A percentile compares a stretch with the other conserved stretches of the same genome.
These are phyloP conservation scores for Penicillium expansum DNA, from an alignment of 2,329 filamentous ascomycete species.

Conservation along the genomic window DNA sequence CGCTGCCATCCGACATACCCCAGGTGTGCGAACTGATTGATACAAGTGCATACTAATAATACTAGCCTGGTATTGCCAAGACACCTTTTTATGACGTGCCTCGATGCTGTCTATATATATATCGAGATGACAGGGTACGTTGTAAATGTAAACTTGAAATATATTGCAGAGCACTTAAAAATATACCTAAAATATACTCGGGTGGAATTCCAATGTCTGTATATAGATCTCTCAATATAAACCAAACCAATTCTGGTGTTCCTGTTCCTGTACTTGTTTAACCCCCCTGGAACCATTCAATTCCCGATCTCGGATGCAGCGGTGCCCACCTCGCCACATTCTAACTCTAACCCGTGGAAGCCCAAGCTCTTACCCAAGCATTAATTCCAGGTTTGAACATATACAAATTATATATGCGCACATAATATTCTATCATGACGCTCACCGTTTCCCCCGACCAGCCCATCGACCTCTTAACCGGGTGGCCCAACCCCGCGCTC, in stretches of 20 bases:
- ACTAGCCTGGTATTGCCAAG: constrained; percentile 1
- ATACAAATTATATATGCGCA: too few relatives aligned
- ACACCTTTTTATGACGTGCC: not conserved
- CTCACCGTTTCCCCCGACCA: constrained; percentile 7
- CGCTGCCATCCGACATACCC: not conserved
- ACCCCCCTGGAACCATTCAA: not conserved
- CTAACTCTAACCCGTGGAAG: not conserved
- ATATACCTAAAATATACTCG: not conserved
- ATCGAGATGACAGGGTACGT: not conserved
- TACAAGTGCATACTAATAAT: not conserved
- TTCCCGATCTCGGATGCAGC: constrained; percentile 11
- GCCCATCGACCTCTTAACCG: constrained; percentile 45
- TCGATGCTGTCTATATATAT: not conserved
- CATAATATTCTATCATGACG: constrained; percentile 5
- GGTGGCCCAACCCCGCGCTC: constrained; percentile 55
- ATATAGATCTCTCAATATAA: not conserved
- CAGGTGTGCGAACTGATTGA: not conserved
- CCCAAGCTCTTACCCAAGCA: not conserved
- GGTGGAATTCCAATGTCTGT: not conserved
- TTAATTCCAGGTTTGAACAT: too few relatives aligned
- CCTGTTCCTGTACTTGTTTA: not conserved
- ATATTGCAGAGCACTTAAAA: not conserved
- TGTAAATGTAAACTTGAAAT: not conserved
- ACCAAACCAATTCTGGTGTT: not conserved
- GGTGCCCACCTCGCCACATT: not conserved